Evolutionary conservation across 2,329 filamentous ascomycete genomes (phyloP).

Genomic region (Xenosphaeropsis pyriputrescens): DNA sequence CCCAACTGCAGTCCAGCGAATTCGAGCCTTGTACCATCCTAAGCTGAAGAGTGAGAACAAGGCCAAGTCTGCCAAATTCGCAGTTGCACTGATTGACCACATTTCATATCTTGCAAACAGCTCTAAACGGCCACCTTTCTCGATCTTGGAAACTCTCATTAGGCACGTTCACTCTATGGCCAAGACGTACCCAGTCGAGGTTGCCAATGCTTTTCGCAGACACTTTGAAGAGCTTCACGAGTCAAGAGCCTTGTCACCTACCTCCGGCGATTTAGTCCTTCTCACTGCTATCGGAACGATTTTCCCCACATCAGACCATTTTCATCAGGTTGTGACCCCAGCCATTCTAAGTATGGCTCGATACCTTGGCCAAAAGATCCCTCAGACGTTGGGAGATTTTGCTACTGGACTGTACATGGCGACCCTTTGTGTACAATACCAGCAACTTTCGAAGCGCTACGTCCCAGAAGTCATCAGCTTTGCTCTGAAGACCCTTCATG

Average conservation of each 20-base stretch:
- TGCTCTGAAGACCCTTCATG: constrained; percentile 56
- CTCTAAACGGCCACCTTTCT: constrained; percentile 37
- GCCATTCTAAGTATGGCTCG: constrained; percentile 14
- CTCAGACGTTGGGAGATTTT: constrained; percentile 50
- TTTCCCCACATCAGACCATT: constrained; percentile 73
- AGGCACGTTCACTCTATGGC: constrained; percentile 88
- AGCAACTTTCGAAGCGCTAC: constrained; percentile 71
- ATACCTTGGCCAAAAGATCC: constrained; percentile 56
- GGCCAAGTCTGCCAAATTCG: constrained; percentile 57
- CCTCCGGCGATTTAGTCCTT: constrained; percentile 62
- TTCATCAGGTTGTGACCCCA: background rate
- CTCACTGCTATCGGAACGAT: constrained; percentile 71
- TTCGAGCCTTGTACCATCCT: constrained; percentile 83
- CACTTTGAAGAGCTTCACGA: constrained; percentile 45
- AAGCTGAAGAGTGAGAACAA: constrained; percentile 79
- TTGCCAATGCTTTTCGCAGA: constrained; percentile 63
- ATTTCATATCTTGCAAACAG: constrained; percentile 32
- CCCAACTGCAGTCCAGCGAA: constrained; percentile 71
- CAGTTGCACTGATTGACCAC: constrained; percentile 49
- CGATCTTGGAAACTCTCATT: constrained; percentile 62
- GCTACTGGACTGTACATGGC: constrained; percentile 65
- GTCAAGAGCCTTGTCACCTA: constrained; percentile 34
- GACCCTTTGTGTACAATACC: constrained; percentile 69
- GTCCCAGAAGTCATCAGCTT: constrained; percentile 82
- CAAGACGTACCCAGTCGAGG: constrained; percentile 67